Percentiles rank a stretch among this genome's conserved stretches.
phyloP scores from a whole-genome alignment of 2,329 filamentous ascomycete genomes.

The Epichloe sylvatica region DNA sequence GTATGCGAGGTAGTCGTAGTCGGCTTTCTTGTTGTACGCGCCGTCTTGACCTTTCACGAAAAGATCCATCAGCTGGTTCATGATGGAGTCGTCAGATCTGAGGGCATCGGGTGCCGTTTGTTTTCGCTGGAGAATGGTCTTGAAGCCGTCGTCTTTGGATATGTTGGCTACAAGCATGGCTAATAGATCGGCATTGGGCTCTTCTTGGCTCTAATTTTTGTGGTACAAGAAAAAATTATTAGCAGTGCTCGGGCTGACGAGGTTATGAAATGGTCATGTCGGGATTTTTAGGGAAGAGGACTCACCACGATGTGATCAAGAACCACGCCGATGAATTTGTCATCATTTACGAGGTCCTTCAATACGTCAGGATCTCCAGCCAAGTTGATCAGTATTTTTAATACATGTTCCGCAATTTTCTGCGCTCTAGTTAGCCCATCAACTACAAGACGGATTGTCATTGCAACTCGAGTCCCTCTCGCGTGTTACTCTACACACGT shows the following conservation, averaged over 20 bases:
- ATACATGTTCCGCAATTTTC: constrained; percentile 83
- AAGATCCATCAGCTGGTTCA: constrained; percentile 88
- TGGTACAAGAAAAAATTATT: not conserved
- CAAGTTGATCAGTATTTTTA: constrained; percentile 81
- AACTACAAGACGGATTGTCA: not conserved
- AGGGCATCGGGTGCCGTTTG: constrained; percentile 56
- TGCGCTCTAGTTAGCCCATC: constrained; percentile 20
- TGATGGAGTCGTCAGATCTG: constrained; percentile 54
- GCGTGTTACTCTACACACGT: constrained; percentile 17
- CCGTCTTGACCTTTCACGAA: constrained; percentile 86
- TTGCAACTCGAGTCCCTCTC: not conserved
- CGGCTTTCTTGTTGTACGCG: constrained; percentile 67
- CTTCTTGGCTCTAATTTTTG: constrained; percentile 48
- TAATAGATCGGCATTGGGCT: constrained; percentile 70
- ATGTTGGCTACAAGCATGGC: constrained; percentile 92
- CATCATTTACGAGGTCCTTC: constrained; percentile 58
- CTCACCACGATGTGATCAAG: constrained; percentile 60
- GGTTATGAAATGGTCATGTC: too few species aligned
- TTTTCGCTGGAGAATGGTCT: constrained; percentile 52
- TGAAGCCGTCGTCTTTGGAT: constrained; percentile 62
- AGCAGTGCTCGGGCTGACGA: too few species aligned
- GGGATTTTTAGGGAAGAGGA: constrained; percentile 9
- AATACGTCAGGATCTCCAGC: constrained; percentile 65
- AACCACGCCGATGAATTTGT: constrained; percentile 64
- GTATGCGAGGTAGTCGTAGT: constrained; percentile 89